These are phyloP conservation scores for Lagenidium giganteum DNA, from an alignment of 352 stramenopile genomes.

Conservation along the genomic window DNA sequence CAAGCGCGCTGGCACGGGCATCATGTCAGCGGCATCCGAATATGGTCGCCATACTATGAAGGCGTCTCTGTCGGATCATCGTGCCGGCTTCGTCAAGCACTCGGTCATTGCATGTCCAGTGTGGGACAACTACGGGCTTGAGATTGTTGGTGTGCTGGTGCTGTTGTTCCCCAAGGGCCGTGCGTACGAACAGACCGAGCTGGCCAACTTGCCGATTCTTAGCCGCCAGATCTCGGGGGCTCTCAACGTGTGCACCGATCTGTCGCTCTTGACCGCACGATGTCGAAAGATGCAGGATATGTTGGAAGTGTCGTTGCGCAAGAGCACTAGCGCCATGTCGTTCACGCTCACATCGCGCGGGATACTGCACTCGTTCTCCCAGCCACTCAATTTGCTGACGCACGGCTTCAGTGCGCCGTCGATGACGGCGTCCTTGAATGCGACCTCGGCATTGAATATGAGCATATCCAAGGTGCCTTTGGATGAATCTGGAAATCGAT, in stretches of 20 bases:
- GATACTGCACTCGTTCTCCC: conserved; percentile 43
- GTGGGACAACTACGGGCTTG: conserved; percentile 52
- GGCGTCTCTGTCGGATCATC: conserved; percentile 31
- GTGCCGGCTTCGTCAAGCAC: conserved; percentile 50
- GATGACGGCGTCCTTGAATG: conserved; percentile 20
- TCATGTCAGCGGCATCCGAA: too few relatives aligned
- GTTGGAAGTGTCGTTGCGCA: conserved; percentile 35
- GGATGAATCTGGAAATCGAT: conserved; percentile 53
- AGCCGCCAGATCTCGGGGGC: conserved; percentile 65
- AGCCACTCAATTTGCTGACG: conserved; percentile 46
- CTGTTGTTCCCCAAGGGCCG: conserved; percentile 37
- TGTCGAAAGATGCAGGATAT: conserved; percentile 41
- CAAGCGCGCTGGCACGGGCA: too few relatives aligned
- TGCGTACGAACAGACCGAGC: conserved; percentile 24
- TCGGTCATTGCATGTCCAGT: conserved; percentile 63
- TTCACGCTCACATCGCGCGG: conserved; percentile 47
- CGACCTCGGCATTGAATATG: conserved; percentile 24
- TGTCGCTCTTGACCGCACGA: conserved; percentile 33
- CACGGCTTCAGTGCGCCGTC: conserved; percentile 23
- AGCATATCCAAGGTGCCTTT: conserved; percentile 30
- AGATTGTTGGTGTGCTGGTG: conserved; percentile 65
- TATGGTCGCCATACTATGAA: too few relatives aligned
- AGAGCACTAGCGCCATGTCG: conserved; percentile 21
- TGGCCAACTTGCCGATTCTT: conserved; percentile 54
- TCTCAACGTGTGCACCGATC: conserved; percentile 62